Evolutionary conservation across 345 rosid genomes (phyloP).

Genomic region (Linum lewisii): DNA sequence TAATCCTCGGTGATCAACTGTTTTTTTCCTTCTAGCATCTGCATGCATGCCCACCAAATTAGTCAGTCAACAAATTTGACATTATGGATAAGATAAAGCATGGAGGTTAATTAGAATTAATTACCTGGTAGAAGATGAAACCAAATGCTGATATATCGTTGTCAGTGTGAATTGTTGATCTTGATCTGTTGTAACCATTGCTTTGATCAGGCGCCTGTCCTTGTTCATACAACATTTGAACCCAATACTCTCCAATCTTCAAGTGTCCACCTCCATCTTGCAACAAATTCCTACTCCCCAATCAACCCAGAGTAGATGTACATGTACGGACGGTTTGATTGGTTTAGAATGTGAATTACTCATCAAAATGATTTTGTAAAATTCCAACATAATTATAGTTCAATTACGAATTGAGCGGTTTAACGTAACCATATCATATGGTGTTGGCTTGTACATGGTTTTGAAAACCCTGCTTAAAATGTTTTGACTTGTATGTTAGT

Average conservation of each 20-base stretch:
- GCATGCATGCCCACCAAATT: not conserved
- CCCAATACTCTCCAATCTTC: constrained; percentile 62
- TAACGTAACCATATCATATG: too few species aligned
- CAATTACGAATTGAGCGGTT: too few species aligned
- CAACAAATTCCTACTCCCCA: constrained; percentile 35
- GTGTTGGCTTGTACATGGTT: too few species aligned
- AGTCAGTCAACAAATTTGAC: not conserved
- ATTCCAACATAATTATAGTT: too few species aligned
- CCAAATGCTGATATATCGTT: constrained; percentile 36
- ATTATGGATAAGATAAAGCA: too few species aligned
- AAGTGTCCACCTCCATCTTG: constrained; percentile 48
- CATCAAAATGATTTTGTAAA: too few species aligned
- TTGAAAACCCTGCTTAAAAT: too few species aligned
- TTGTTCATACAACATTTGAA: constrained; percentile 42
- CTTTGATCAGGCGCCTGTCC: constrained; percentile 38
- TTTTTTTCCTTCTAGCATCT: constrained; percentile 51
- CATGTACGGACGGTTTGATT: too few species aligned
- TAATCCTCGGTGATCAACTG: constrained; percentile 16
- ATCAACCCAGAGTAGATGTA: too few species aligned
- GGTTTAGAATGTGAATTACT: too few species aligned
- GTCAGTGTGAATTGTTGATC: constrained; percentile 20
- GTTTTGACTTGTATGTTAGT: too few species aligned
- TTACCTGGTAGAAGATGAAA: constrained; percentile 39
- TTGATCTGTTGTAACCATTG: constrained; percentile 18
- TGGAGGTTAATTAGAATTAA: not conserved